phyloP scores from a whole-genome alignment of 179 eudicot species.

The Vitellaria paradoxa region DNA sequence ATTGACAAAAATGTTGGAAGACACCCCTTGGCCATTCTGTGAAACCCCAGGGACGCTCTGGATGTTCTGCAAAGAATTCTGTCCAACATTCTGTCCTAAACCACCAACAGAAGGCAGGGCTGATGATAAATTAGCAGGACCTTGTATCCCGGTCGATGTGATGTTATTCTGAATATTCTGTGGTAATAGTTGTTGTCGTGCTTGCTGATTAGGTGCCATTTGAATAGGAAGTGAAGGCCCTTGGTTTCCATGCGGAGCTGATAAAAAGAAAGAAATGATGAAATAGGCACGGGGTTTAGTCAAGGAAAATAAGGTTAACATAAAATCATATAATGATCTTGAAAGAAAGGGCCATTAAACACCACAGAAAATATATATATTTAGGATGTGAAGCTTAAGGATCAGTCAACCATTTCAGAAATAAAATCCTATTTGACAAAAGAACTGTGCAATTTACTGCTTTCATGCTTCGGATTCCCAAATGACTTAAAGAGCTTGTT shows the following conservation, averaged over 20 bases:
- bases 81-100: slow-evolving; percentile 60
- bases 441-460: too few relatives aligned
- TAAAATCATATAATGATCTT: too few relatives aligned
- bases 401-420: too few relatives aligned
- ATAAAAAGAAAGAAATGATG: too few relatives aligned
- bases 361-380: too few relatives aligned
- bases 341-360: too few relatives aligned
- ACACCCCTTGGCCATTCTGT: slow-evolving; percentile 71
- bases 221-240: slow-evolving; percentile 63
- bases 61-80: slow-evolving; percentile 71
- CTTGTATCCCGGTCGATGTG: slow-evolving; percentile 50
- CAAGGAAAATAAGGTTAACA: too few relatives aligned
- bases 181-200: slow-evolving; percentile 56
- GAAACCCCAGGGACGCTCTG: slow-evolving; percentile 58
- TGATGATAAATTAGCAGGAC: slow-evolving; percentile 58
- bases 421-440: too few relatives aligned
- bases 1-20: slow-evolving; percentile 62
- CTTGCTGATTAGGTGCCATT: slow-evolving; percentile 59
- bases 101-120: slow-evolving; percentile 50
- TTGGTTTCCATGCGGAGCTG: slow-evolving; percentile 53
- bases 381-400: too few relatives aligned
- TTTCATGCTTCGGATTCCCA: too few relatives aligned
- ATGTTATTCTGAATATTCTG: slow-evolving; percentile 67
- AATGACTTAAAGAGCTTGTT: too few relatives aligned
- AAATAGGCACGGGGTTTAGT: too few relatives aligned